Base-by-base conservation (phyloP, 1,139 yeast genomes). In the Entelexis paramagnoliae region DNA sequence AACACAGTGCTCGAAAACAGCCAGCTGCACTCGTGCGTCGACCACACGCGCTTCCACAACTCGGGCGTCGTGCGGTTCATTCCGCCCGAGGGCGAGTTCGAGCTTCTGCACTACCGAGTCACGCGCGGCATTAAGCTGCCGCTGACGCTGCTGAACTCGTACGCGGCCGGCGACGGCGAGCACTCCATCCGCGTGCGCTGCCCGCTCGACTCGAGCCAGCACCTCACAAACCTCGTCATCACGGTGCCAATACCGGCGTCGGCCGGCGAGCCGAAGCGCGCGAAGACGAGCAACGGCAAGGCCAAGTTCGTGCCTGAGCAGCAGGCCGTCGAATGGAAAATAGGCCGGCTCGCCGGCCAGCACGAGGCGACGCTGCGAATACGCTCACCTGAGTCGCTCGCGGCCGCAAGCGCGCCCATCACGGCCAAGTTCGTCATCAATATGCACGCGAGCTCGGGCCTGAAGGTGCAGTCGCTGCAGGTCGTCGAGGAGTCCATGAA, bases 21-120 rank as follows among this genome's bases (percentile, higher is more conserved):
- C 61, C 87, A 84, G 59, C 85, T 89, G 67, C 97, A 91, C 66
- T 93, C 86, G 61, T 83, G 95, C 66, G 95, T 86, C 34, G 76
- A 83, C 52, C 70, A 85, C 49, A 77, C 80, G 42, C 75, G 77
- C 62, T 85, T 83, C 64, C 88, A 83, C 59, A 65, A 75, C 8
- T 82, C 81, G 41, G 72, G 84, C 48, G 73, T 79, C 49, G 83
- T 87, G 54, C 78, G 79, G 48, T 87, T 87, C 60, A 74, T 82
- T 13, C 95, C 95, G 6, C 95, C 97, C 1, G 97, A 89, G 68
- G 97, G 97, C 0, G 83, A 81, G 52, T 87, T 87, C 65, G 95
- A 88, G 64, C 75, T 91, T 53, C 83, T 91, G 93, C 72, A 80
- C 45, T 89, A 89, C 73, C 76, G 76, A 52, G 75, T 77, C 51